Percentiles rank a stretch among this genome's conserved stretches.
Conservation (phyloP, 202 grass and related monocot species). For the Panicum virgatum region DNA sequence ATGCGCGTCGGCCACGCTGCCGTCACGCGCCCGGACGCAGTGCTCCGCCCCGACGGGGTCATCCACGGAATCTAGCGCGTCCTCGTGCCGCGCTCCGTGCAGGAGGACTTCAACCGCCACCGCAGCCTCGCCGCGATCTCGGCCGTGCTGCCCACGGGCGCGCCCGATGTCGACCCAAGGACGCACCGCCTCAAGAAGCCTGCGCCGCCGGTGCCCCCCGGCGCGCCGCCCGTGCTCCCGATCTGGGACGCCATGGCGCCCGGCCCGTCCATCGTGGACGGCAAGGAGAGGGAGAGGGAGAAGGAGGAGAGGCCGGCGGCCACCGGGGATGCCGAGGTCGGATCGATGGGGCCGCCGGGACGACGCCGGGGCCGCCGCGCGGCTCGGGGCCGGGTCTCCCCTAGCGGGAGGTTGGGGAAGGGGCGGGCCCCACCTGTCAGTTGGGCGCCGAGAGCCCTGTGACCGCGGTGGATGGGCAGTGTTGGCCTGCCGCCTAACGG, state of each 20-base stretch:
- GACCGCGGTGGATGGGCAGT: too few species aligned
- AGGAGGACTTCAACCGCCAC: slow-evolving; percentile 81
- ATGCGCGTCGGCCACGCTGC: slow-evolving; percentile 42
- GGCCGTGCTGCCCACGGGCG: slow-evolving; percentile 66
- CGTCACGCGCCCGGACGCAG: slow-evolving; percentile 62
- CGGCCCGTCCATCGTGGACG: slow-evolving; percentile 59
- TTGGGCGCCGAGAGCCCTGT: too few species aligned
- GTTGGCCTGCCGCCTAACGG: too few species aligned
- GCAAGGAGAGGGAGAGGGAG: too few species aligned
- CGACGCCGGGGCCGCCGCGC: too few species aligned
- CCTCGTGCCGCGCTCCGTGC: slow-evolving; percentile 71
- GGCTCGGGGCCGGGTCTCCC: too few species aligned
- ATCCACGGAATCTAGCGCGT: slow-evolving; percentile 87
- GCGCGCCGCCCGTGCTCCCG: slow-evolving; percentile 61
- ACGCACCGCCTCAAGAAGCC: slow-evolving; percentile 94
- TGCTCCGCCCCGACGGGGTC: slow-evolving; percentile 64
- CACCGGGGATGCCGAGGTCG: too few species aligned
- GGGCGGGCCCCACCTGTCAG: too few species aligned
- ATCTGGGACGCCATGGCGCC: slow-evolving; percentile 82
- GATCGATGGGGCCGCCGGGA: too few species aligned
- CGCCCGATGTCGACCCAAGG: slow-evolving; percentile 68
- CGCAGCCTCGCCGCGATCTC: slow-evolving; percentile 79
- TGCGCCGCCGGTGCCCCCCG: slow-evolving; percentile 49
- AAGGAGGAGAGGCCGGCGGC: too few species aligned
- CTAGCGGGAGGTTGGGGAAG: too few species aligned